Percentiles rank a stretch among this genome's conserved stretches.
Conservation (phyloP, 2,329 filamentous ascomycete species). For the Penicillium sumatraense region DNA sequence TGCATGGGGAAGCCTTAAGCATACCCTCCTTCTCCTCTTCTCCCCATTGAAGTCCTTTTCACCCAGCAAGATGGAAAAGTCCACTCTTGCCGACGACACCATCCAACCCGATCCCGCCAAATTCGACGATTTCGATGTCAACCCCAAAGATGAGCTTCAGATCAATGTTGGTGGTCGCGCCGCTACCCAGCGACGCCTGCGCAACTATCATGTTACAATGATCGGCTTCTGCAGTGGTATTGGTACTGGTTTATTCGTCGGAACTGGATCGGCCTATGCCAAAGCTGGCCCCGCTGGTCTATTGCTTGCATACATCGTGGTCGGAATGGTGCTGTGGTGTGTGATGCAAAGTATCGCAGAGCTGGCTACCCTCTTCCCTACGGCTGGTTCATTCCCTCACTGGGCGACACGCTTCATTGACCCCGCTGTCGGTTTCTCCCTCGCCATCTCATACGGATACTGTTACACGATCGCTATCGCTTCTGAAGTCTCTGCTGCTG, state of each 20-base stretch:
- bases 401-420: slow-evolving; percentile 91
- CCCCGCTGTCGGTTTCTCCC: slow-evolving; percentile 88
- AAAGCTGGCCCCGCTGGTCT: slow-evolving; percentile 76
- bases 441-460: slow-evolving; percentile 79
- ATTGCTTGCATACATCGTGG: slow-evolving; percentile 61
- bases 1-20: slow-evolving; percentile 1
- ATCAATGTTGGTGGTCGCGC: slow-evolving; percentile 40
- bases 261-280: slow-evolving; percentile 72
- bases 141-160: slow-evolving; percentile 32
- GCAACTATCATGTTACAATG: slow-evolving; percentile 40
- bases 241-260: slow-evolving; percentile 83
- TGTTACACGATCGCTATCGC: slow-evolving; percentile 78
- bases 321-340: slow-evolving; percentile 84
- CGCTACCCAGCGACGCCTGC: slow-evolving; percentile 38
- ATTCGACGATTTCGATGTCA: slow-evolving; percentile 16
- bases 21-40: background rate
- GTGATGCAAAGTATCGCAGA: slow-evolving; percentile 90
- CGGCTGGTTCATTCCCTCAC: slow-evolving; percentile 86
- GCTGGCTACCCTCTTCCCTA: slow-evolving; percentile 85
- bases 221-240: slow-evolving; percentile 39
- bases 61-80: slow-evolving; percentile 19
- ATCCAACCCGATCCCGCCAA: slow-evolving; percentile 18
- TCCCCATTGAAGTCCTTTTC: background rate
- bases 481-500: slow-evolving; percentile 79
- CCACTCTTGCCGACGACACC: slow-evolving; percentile 12